Conservation (phyloP, 305 asterid genomes). For the Ilex paraguariensis region DNA sequence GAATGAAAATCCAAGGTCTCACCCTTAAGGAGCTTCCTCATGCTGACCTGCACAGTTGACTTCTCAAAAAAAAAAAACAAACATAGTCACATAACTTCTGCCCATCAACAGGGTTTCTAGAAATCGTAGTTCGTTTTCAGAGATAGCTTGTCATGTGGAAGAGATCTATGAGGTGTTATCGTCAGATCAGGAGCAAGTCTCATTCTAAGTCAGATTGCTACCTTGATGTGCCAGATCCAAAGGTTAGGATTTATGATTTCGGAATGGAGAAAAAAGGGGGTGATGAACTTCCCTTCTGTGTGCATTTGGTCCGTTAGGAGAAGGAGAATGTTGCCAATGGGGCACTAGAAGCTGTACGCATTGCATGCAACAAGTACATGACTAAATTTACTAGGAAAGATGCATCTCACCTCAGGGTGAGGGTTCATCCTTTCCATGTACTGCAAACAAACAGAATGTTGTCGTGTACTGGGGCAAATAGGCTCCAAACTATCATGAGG, state of each 20-base stretch:
- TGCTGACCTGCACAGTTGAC: too few relatives aligned
- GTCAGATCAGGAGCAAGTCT: conserved; percentile 51
- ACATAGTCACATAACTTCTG: too few relatives aligned
- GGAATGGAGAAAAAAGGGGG: conserved; percentile 57
- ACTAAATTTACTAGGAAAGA: conserved; percentile 56
- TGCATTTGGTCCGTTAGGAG: conserved; percentile 56
- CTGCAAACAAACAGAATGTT: conserved; percentile 54
- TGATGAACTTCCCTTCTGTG: conserved; percentile 54
- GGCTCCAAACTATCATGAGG: conserved; percentile 66
- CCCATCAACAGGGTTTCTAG: too few relatives aligned
- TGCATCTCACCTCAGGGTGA: conserved; percentile 57
- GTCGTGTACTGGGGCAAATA: conserved; percentile 67
- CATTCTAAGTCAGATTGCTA: conserved; percentile 49
- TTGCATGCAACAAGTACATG: too few relatives aligned
- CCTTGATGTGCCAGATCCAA: conserved; percentile 62
- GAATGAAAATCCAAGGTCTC: too few relatives aligned
- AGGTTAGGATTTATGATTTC: conserved; percentile 55
- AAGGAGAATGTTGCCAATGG: conserved; percentile 56
- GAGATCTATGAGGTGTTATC: conserved; percentile 50
- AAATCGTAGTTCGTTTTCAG: conserved; percentile 2
- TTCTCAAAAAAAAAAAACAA: too few relatives aligned
- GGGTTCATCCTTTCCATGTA: conserved; percentile 59
- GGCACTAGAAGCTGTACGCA: conserved; percentile 61
- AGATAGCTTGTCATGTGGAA: conserved; percentile 21
- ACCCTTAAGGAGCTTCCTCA: too few relatives aligned